Evolutionary conservation across 2,329 filamentous ascomycete genomes (phyloP).

Genomic region (Calonectria pseudoturangicola): DNA sequence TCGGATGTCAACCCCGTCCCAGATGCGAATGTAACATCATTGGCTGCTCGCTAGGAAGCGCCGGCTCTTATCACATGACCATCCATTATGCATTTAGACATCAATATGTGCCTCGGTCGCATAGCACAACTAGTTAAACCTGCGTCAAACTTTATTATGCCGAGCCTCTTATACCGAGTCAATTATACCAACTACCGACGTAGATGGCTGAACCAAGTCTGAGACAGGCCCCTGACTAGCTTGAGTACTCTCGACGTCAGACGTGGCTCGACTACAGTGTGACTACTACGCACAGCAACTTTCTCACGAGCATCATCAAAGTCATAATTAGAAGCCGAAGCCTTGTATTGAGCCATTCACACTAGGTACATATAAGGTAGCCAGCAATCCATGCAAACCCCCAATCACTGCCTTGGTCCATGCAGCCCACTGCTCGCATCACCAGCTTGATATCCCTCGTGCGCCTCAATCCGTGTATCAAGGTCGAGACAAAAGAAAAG

Average conservation of each 20-base stretch:
- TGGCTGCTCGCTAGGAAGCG: neutral
- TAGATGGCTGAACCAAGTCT: constrained; percentile 7
- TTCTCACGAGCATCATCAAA: neutral
- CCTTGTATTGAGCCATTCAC: constrained; percentile 39
- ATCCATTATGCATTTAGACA: neutral
- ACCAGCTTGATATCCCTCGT: constrained; percentile 45
- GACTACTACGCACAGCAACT: neutral
- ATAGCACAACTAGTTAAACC: neutral
- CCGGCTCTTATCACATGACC: constrained; percentile 6
- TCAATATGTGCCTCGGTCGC: neutral
- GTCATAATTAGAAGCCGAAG: constrained; percentile 31
- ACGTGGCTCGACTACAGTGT: neutral
- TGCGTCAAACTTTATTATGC: constrained; percentile 12
- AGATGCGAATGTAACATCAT: neutral
- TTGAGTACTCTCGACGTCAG: neutral
- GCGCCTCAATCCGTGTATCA: constrained; percentile 48
- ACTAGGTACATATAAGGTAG: constrained; percentile 38
- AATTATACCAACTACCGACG: constrained; percentile 18
- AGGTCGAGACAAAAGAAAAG: constrained; percentile 37
- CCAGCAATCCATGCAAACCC: constrained; percentile 49
- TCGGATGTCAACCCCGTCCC: constrained; percentile 8
- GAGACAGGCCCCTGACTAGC: neutral
- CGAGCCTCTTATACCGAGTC: constrained; percentile 2
- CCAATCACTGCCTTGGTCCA: constrained; percentile 42
- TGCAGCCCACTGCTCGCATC: constrained; percentile 55